Evolutionary conservation across 441 rosid genomes (phyloP), one percentile per base, ranked within the genome.

Genomic region (Dalechampia spathulata): DNA sequence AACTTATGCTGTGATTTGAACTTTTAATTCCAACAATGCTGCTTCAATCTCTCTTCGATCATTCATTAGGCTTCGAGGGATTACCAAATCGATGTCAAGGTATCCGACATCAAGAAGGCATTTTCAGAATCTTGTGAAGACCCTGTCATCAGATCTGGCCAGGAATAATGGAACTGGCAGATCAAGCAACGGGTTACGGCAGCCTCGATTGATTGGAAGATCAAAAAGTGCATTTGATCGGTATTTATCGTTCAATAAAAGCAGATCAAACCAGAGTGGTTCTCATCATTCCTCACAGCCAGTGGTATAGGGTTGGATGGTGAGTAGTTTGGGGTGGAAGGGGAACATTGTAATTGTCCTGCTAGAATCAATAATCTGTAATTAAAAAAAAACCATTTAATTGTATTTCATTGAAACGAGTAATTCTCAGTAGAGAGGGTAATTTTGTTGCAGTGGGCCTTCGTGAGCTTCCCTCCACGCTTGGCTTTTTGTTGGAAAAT

Each of bases 51-150:
- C 54, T 51, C 19, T 63, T 50, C 55, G 14, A 15, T 10, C 10
- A 34, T 34, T 19, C 52, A 27, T 19, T 51, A 89, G 99, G 81
- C 81, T 90, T 58, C 87, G 74, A 62, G 96, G 99, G 40, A 57
- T 93, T 52, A 85, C 90, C 25, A 93, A 79, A 75, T 85, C 91
- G 6, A 55, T 87, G 43, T 89, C 96, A 27, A 87, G 99, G 70
- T 89, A 78, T 79, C 99, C 97, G 28, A 93, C 96, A 32, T 85
- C 73, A 28, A 73, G 83, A 55, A 80, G 96, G 13, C 83, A 76
- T 58, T 87, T 85, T 30, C 80, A 74, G 26, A 37, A 53, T 32
- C 80, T 90, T 13, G 85, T 87, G 42, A 69, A 79, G 65, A 79
- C 42, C 28, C 59, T 93, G 15, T 77, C 78, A 4, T 85, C 85